Evolutionary conservation across 257 asterid genomes (phyloP), one percentile per base, ranked within the genome.

Genomic region (Gentiana straminea): DNA sequence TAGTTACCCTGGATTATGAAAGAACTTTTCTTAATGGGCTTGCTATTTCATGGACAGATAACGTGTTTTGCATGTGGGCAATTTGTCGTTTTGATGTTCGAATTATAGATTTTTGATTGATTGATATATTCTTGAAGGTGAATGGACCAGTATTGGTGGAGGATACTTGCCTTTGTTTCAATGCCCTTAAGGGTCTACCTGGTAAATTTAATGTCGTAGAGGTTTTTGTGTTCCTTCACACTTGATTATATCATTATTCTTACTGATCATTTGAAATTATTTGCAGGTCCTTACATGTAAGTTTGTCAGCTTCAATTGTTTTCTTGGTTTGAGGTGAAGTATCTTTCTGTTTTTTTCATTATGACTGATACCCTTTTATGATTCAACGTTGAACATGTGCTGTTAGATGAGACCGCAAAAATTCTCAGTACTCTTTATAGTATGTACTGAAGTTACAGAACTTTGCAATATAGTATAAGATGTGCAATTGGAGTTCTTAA

Each of bases 241-340:
- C 49, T 8, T 38, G 0, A 24, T 24, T 38, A 57, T 57, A 13
- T 13, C 32, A 13, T 55, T 0, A 1, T 8, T 34, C 53, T 13
- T 12, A 5, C 62, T 75, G 43, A 75, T 74, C 60, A 36, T 3
- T 15, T 35, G 36, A 34, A 38, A 13, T 32, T 8, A 43, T 69
- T 84, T 74, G 84, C 91, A 89, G 96, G 97, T 73, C 96, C 96
- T 49, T 89, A 84, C 86, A 70, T 90, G 97, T 90, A 90, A 90
- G 97, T 86, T 62, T 57, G 3, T 54, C 51, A 8, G 13, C 35
- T 57, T 59, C 55, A 8, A 54, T 57, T 60, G 58, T 64, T 24
- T 55, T 52, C 70, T 41, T 57, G 60, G 35, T 35, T 11, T 58
- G 52, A 68, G 83, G 84, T 72, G 71, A 62, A 39, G 52, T 69